A percentile compares a stretch with the other conserved stretches of the same genome.
Evolutionary conservation across 2,329 filamentous ascomycete species (phyloP).

Genomic region (Arthroderma sp.): DNA sequence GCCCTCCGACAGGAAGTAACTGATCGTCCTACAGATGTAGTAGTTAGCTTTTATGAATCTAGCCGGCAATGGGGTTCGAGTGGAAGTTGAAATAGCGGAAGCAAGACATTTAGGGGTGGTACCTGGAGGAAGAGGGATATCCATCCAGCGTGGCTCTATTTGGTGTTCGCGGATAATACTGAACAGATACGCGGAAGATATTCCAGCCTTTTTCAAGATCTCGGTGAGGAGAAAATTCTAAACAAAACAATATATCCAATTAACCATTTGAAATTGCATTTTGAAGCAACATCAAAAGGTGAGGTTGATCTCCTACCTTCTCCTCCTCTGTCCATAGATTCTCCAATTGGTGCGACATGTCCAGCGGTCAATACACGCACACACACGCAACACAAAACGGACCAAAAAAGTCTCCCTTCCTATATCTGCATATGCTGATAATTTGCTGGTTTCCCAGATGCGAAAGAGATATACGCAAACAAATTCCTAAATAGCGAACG

Average conservation of each 20-base stretch:
- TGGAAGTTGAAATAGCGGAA: not conserved
- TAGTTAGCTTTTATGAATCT: not conserved
- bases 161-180: conserved; percentile 26
- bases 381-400: no score
- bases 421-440: no score
- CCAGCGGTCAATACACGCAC: conserved; percentile 15
- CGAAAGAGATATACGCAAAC: no score
- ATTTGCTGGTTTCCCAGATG: no score
- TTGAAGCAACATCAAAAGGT: not conserved
- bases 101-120: conserved; percentile 9
- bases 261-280: no score
- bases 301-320: conserved; percentile 23
- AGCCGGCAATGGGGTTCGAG: not conserved
- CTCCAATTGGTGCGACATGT: conserved; percentile 32
- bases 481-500: no score
- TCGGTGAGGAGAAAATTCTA: conserved; percentile 30
- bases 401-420: no score
- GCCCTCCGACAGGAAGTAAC: conserved; percentile 26
- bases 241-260: no score
- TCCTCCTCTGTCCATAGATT: conserved; percentile 33
- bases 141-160: conserved; percentile 25
- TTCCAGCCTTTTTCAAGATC: conserved; percentile 28
- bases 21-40: conserved; percentile 21
- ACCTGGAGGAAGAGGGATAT: conserved; percentile 33
- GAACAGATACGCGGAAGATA: conserved; percentile 25